phyloP scores from a whole-genome alignment of 805 yeast genomes.

The Ogataea chonburiensis region DNA sequence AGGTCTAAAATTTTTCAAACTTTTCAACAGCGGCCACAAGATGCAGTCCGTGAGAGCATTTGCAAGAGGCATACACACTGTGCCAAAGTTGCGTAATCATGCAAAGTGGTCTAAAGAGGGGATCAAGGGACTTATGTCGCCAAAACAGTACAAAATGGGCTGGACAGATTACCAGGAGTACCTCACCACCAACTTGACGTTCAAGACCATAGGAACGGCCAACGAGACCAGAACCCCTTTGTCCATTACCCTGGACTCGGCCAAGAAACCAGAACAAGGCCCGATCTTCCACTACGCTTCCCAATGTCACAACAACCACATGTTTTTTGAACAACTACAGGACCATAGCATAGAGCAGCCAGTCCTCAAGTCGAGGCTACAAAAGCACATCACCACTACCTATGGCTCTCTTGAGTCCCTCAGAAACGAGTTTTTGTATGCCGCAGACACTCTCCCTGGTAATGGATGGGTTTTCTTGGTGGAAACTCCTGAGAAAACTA shows the following conservation, averaged over 20 bases:
- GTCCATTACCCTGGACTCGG: constrained; percentile 65
- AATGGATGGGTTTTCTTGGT: constrained; percentile 78
- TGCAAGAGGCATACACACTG: constrained; percentile 52
- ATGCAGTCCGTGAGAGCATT: constrained; percentile 5
- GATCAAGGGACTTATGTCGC: constrained; percentile 61
- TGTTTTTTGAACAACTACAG: constrained; percentile 67
- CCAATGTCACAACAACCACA: constrained; percentile 88
- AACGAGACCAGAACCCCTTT: constrained; percentile 75
- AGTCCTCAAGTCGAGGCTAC: constrained; percentile 27
- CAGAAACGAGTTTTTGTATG: constrained; percentile 45
- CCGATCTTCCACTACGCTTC: constrained; percentile 85
- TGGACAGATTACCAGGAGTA: constrained; percentile 81
- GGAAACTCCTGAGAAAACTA: constrained; percentile 59
- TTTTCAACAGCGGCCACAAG: constrained; percentile 14
- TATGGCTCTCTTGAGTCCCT: constrained; percentile 51
- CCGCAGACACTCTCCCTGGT: constrained; percentile 55
- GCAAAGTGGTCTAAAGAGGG: constrained; percentile 45
- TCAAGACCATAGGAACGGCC: constrained; percentile 73
- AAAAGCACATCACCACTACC: constrained; percentile 35
- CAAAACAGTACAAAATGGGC: constrained; percentile 65
- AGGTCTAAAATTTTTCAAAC: constrained; percentile 12
- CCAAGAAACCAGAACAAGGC: constrained; percentile 63
- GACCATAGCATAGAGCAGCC: constrained; percentile 21
- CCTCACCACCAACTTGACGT: constrained; percentile 57
- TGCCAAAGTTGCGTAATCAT: constrained; percentile 53